Evolutionary conservation across 2,329 filamentous ascomycete species (phyloP), one percentile per base, ranked within the genome.

Genomic region (Chrysosphaeria jannelii): DNA sequence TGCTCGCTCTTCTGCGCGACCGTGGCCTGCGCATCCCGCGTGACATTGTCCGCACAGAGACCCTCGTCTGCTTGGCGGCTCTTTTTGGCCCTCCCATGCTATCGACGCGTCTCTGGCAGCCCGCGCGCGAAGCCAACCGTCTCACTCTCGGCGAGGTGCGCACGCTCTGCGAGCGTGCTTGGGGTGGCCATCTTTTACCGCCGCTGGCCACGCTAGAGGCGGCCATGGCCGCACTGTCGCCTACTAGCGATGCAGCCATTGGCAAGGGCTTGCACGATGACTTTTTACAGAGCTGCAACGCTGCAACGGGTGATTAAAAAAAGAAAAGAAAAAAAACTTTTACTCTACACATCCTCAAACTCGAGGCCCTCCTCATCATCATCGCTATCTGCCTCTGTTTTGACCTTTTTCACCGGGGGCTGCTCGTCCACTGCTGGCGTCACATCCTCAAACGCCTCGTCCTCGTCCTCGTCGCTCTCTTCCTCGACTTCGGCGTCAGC

Each of bases 391-490:
- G 14, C 19, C 5, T 12, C 14, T 9, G 19, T 29, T 16, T 37
- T 37, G 13, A 32, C 28, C 4, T 44, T 40, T 3, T 42, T 47
- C 15, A 33, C 39, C 7, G 33, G 27, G 18, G 34, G 35, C 4
- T 41, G 36, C 18, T 32, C 39, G 6, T 34, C 36, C 5, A 44
- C 40, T n/a, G 49, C 45, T n/a, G n/a, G n/a, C n/a, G n/a, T n/a
- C 6, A 53, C 48, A 25, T 57, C 51, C 29, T 56, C 53, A 25
- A 60, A 54, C 26, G 50, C 47, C 5, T 46, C 42, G n/a, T 38
- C 42, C 1, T 44, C 39, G 1, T 44, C 39, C 2, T 27, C 53
- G 10, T 47, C 45, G 4, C 45, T 45, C 5, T 57, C 52, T 6
- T 49, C 49, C 1, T 45, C 39, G 0, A 35, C 33, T 3, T 26